phyloP scores from a whole-genome alignment of 345 rosid genomes.

The Salix brachista region DNA sequence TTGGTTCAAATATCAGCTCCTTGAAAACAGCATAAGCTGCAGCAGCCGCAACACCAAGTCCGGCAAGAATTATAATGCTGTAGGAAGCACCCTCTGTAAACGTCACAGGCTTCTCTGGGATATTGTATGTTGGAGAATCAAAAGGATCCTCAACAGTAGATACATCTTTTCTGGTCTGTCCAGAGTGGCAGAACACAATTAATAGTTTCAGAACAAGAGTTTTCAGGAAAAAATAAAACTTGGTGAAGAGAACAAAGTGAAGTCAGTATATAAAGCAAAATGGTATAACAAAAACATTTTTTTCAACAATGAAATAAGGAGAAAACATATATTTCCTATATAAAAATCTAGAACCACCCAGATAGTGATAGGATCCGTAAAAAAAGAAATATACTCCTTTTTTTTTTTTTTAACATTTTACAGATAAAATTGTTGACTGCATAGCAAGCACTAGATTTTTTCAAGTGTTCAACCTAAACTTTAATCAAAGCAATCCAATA shows the following conservation, averaged over 20 bases:
- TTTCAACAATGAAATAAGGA: not conserved
- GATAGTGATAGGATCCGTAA: not conserved
- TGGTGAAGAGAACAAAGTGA: not conserved
- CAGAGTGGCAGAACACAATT: conserved; percentile 1
- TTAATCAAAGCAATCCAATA: not conserved
- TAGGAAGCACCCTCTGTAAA: conserved; percentile 95
- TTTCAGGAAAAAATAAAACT: not conserved
- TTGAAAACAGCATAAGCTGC: conserved; percentile 86
- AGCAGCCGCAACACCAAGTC: conserved; percentile 89
- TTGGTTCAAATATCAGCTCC: conserved; percentile 91
- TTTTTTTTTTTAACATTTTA: not conserved
- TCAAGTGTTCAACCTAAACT: not conserved
- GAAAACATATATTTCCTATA: not conserved
- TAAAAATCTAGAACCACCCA: not conserved
- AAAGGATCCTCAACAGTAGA: conserved; percentile 95
- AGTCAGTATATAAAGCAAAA: not conserved
- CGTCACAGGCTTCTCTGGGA: conserved; percentile 91
- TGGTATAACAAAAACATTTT: not conserved
- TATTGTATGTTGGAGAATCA: conserved; percentile 87
- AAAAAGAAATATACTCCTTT: not conserved
- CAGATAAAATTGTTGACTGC: not conserved
- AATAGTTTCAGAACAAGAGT: conserved; percentile 3
- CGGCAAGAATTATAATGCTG: conserved; percentile 77
- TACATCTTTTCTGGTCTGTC: conserved; percentile 71
- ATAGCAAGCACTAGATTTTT: not conserved